Evolutionary conservation across 164 flowering plant species (phyloP), one percentile per base, ranked within the genome.

Genomic region (Stephania japonica): DNA sequence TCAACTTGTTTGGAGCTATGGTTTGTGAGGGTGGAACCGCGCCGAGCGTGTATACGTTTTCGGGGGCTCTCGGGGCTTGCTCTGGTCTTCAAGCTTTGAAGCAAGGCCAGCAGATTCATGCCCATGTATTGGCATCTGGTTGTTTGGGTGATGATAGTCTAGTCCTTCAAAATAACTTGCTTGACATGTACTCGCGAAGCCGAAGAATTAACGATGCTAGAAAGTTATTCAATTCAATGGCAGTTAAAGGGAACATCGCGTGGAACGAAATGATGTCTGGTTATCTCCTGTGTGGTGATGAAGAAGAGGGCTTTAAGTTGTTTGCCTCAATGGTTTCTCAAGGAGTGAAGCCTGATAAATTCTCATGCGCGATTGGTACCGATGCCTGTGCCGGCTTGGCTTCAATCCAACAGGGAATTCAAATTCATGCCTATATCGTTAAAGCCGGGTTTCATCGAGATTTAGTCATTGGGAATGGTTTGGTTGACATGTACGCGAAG

Each of bases 211-310:
- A 8, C 23, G 10, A 27, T 61, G 73, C 74, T n/a, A 56, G 67
- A 13, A 67, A 24, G 42, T 44, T 78, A 18, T 70, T 78, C 32
- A 43, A 74, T 71, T 66, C 8, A 7, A 71, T 75, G 63, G 49
- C 26, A 0, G 26, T 12, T 1, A 67, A 49, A 50, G 70, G 66
- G 38, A 68, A 32, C 42, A 72, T 75, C 42, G 50, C 78, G 21
- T 75, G 73, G 81, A 78, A 78, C 43, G 81, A 75, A 38, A 70
- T 78, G 81, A 78, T 75, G 23, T 75, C 75, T 16, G 73, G 73
- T 14, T 68, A 69, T 68, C 21, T 75, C 32, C 72, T 62, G 5
- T 62, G 59, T 26, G 81, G 56, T 32, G 67, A 64, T 49, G 73
- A 67, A 63, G 73, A 64, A 68, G 73, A 68, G 71, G 73, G 70